These are phyloP conservation scores for Cylindricascospora bacillispora DNA, from an alignment of 1,139 yeast genomes.

Conservation along the genomic window DNA sequence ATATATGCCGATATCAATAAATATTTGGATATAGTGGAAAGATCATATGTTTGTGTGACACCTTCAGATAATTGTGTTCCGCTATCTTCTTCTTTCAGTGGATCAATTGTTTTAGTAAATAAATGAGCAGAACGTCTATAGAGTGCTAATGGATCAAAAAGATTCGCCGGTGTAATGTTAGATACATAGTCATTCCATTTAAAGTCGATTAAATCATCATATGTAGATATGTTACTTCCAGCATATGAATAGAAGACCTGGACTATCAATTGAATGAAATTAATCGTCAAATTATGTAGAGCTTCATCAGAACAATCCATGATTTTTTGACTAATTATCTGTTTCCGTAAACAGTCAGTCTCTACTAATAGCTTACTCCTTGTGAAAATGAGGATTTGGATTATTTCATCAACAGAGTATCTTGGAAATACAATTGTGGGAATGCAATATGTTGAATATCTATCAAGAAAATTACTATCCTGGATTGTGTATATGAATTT, in stretches of 20 bases:
- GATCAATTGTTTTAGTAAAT: conserved; percentile 18
- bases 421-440: conserved; percentile 24
- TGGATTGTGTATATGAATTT: conserved; percentile 18
- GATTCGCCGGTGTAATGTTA: conserved; percentile 12
- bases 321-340: conserved; percentile 6
- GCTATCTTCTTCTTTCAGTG: conserved; percentile 12
- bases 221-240: conserved; percentile 20
- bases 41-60: conserved; percentile 19
- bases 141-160: conserved; percentile 17
- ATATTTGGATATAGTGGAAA: conserved; percentile 48
- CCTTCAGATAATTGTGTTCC: background rate
- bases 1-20: conserved; percentile 58
- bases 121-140: conserved; percentile 15
- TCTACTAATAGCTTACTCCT: conserved; percentile 10
- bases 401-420: conserved; percentile 15
- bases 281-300: conserved; percentile 9
- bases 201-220: conserved; percentile 21
- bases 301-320: conserved; percentile 9
- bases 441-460: conserved; percentile 17
- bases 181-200: conserved; percentile 21
- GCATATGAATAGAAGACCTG: conserved; percentile 24
- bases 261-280: conserved; percentile 20
- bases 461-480: conserved; percentile 14
- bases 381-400: conserved; percentile 12
- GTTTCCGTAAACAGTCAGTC: conserved; percentile 5